Evolutionary conservation across 345 rosid genomes (phyloP), one percentile per base, ranked within the genome.

Genomic region (Mangifera indica): DNA sequence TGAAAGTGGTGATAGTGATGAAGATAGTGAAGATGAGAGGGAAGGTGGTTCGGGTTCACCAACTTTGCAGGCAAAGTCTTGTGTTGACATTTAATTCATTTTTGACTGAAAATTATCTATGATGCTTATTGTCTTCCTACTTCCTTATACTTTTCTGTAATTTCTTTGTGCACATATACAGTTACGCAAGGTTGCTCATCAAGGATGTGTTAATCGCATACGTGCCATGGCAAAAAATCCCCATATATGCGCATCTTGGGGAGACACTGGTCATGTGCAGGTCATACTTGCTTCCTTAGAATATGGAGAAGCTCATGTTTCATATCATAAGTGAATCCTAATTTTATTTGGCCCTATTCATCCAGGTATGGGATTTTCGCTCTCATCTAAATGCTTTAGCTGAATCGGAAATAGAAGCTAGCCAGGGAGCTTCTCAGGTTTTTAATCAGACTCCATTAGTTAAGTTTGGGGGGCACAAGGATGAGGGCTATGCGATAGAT

Each of bases 171-270:
- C 75, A n/a, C 57, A 18, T 80, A 15, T 60, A 63, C 89, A 96
- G 96, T 74, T 89, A 77, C 85, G 87, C 20, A 91, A 86, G 81
- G 87, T 91, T 65, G 84, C 96, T 69, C 99, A 89, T 76, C 87
- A 87, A 72, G 96, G 99, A 58, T 88, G 85, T 79, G 85, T 96
- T 63, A 93, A 96, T 81, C 97, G 98, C 40, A 87, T 96, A 5
- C 92, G 96, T 70, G 86, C 98, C 60, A 93, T 93, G 99, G 57
- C 85, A 34, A 97, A 96, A 77, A 89, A 79, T 68, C 89, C 99
- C 66, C 94, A 93, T 68, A 88, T 96, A 55, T 91, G 94, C 69
- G 98, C 94, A 66, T 87, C 99, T 73, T 93, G 97, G 97, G 91
- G 90, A 26, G 99, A 93, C 77, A 83, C 93, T 42, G 90, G 96